Evolutionary conservation across 2,329 filamentous ascomycete genomes (phyloP).

Genomic region (Fusarium liriodendri): DNA sequence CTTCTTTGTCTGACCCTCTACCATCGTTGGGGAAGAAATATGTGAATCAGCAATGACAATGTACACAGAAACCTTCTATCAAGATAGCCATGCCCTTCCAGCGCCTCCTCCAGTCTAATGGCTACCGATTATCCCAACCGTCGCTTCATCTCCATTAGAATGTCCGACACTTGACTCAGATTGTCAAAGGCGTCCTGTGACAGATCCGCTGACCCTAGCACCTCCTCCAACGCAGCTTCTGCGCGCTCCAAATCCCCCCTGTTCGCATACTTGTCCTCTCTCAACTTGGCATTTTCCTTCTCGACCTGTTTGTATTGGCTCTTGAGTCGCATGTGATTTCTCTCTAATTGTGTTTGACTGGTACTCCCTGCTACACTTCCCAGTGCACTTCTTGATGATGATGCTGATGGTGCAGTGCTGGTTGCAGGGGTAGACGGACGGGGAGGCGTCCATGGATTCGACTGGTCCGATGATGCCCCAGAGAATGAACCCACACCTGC

Average conservation of each 20-base stretch:
- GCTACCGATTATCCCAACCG: not conserved
- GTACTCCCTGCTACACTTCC: not conserved
- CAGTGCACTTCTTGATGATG: not conserved
- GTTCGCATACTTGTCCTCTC: not conserved
- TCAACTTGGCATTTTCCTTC: not conserved
- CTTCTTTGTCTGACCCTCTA: not conserved
- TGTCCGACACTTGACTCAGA: not conserved
- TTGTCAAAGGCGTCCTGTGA: not conserved
- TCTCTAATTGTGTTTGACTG: conserved; percentile 1
- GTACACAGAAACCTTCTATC: not conserved
- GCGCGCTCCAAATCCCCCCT: not conserved
- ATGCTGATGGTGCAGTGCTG: not conserved
- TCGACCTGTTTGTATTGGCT: not conserved
- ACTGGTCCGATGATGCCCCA: not conserved
- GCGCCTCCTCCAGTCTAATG: not conserved
- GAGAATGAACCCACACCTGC: not conserved
- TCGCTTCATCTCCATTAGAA: not conserved
- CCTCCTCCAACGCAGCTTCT: not conserved
- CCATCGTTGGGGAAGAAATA: not conserved
- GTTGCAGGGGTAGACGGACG: not conserved
- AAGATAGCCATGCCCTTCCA: not conserved
- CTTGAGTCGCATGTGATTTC: not conserved
- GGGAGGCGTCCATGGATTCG: not conserved
- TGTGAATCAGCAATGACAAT: not conserved
- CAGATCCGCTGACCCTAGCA: not conserved